Percentiles rank a stretch among this genome's conserved stretches.
Conservation (phyloP, 1,284 basidiomycete species). For the Schizophyllum amplum region DNA sequence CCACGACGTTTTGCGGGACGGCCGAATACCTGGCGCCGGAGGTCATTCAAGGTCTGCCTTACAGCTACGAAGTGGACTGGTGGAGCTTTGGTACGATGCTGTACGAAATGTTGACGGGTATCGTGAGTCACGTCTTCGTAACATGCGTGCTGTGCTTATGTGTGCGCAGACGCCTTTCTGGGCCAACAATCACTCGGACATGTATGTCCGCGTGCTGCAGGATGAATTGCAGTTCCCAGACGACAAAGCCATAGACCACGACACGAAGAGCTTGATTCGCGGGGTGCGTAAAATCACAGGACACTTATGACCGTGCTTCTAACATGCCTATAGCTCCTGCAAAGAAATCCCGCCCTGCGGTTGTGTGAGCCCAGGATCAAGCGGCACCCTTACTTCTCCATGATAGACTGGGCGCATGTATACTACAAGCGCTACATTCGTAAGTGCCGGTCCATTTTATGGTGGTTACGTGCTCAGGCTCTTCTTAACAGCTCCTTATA, state of each 20-base stretch:
- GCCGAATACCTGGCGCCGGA: conserved; percentile 93
- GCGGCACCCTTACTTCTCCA: conserved; percentile 90
- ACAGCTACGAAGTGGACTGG: conserved; percentile 95
- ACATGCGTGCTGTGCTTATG: conserved; percentile 11
- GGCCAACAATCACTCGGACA: conserved; percentile 89
- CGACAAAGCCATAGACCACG: conserved; percentile 84
- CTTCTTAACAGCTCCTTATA: conserved; percentile 77
- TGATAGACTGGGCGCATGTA: conserved; percentile 96
- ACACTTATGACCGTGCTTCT: conserved; percentile 6
- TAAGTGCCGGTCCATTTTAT: conserved; percentile 28
- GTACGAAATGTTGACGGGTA: conserved; percentile 89
- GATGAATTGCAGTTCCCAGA: conserved; percentile 87
- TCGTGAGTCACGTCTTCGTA: conserved; percentile 51
- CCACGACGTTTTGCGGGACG: conserved; percentile 84
- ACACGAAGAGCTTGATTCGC: conserved; percentile 91
- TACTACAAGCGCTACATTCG: conserved; percentile 92
- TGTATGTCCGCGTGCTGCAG: conserved; percentile 88
- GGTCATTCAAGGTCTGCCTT: conserved; percentile 85
- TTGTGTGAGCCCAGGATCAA: conserved; percentile 93
- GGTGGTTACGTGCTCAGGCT: conserved; percentile 1
- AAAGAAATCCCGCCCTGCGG: conserved; percentile 84
- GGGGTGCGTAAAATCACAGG: conserved; percentile 51
- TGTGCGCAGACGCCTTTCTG: conserved; percentile 79
- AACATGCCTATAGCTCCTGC: conserved; percentile 56
- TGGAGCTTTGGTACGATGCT: conserved; percentile 98